Percentiles rank a stretch among this genome's conserved stretches.
These are phyloP conservation scores for Themeda triandra DNA, from an alignment of 176 grass and related monocot species.

Conservation along the genomic window DNA sequence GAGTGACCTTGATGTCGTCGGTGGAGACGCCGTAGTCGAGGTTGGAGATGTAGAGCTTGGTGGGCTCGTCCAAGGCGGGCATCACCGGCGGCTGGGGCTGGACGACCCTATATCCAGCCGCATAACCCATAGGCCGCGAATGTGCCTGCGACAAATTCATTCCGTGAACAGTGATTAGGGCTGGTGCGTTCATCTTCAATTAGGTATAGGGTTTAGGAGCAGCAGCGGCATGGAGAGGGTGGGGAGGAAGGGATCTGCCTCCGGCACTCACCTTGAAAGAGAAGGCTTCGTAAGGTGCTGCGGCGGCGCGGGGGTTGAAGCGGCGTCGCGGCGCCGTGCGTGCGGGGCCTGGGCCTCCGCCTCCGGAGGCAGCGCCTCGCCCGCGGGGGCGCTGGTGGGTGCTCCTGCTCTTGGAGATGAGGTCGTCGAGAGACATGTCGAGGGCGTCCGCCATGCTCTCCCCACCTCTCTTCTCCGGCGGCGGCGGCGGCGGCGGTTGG, in stretches of 20 bases:
- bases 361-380: background rate
- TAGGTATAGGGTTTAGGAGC: background rate
- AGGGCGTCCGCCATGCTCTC: constrained; percentile 47
- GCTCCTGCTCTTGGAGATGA: constrained; percentile 73
- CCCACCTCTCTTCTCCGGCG: background rate
- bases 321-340: constrained; percentile 23
- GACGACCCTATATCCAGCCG: background rate
- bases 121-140: background rate
- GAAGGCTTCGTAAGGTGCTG: background rate
- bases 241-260: background rate
- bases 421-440: constrained; percentile 73
- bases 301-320: constrained; percentile 11
- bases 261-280: background rate
- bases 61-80: constrained; percentile 29
- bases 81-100: constrained; percentile 21
- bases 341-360: too few relatives aligned
- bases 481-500: background rate
- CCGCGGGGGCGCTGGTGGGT: constrained; percentile 1
- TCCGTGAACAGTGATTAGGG: background rate
- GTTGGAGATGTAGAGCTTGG: constrained; percentile 78
- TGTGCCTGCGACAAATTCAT: background rate
- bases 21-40: constrained; percentile 65
- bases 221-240: background rate
- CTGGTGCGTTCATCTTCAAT: background rate
- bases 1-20: constrained; percentile 68